Conservation (phyloP, 140 eudicot species). For the Senecio squalidus region DNA sequence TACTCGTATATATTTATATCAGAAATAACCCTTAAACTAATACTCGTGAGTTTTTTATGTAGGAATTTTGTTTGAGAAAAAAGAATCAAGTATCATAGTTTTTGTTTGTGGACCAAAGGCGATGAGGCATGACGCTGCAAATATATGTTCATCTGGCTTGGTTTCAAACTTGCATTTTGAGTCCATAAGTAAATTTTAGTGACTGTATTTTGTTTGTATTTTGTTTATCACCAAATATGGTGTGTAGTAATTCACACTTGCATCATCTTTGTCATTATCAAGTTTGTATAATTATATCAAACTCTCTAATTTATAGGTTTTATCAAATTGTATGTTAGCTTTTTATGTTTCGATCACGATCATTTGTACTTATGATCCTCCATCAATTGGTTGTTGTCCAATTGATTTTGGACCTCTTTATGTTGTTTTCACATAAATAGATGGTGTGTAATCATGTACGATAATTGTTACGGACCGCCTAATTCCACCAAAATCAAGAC, state of each 20-base stretch:
- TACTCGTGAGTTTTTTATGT: neutral
- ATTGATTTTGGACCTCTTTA: no score
- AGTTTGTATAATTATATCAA: no score
- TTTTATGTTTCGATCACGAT: no score
- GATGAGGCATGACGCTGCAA: slow-evolving; percentile 62
- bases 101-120: slow-evolving; percentile 59
- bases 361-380: no score
- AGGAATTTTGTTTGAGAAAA: slow-evolving; percentile 41
- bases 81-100: slow-evolving; percentile 47
- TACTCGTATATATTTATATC: neutral
- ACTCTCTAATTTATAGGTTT: no score
- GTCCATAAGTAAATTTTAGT: slow-evolving; percentile 68
- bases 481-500: no score
- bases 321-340: no score
- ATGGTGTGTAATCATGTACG: no score
- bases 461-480: no score
- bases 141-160: slow-evolving; percentile 49
- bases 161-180: slow-evolving; percentile 41
- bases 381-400: no score
- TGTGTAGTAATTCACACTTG: neutral
- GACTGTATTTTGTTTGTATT: neutral
- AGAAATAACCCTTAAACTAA: neutral
- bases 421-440: no score
- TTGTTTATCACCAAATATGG: neutral
- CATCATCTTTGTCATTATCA: no score